These are phyloP conservation scores for Lactarius pseudohatsudake DNA, from an alignment of 768 basidiomycete species.

Conservation along the genomic window DNA sequence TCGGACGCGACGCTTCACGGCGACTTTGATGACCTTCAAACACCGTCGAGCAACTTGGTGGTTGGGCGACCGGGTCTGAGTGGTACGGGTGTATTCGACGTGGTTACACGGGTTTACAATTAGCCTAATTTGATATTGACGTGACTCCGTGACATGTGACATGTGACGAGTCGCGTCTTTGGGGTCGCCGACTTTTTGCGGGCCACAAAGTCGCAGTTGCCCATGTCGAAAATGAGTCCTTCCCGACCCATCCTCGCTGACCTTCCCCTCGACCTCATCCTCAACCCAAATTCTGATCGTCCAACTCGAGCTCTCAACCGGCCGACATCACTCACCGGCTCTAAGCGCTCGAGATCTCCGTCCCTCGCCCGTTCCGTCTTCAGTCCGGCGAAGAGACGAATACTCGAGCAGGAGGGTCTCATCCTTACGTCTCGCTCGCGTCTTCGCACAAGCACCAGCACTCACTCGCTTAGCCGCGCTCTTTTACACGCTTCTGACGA, in stretches of 20 bases:
- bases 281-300: conserved; percentile 5
- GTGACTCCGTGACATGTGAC: conserved; percentile 12
- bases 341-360: conserved; percentile 29
- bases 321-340: conserved; percentile 4
- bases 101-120: conserved; percentile 53
- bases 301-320: conserved; percentile 1
- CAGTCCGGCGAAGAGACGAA: conserved; percentile 30
- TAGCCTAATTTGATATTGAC: neutral
- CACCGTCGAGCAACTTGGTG: conserved; percentile 91
- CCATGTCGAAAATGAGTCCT: conserved; percentile 15
- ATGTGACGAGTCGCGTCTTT: conserved; percentile 25
- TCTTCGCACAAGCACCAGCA: conserved; percentile 5
- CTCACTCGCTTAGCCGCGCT: neutral
- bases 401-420: conserved; percentile 29
- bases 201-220: neutral
- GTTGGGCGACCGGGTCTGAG: conserved; percentile 80
- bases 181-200: conserved; percentile 1
- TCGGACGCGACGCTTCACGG: conserved; percentile 91
- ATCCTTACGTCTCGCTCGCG: conserved; percentile 21
- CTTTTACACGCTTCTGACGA: conserved; percentile 13
- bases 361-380: conserved; percentile 20
- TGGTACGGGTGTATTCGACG: conserved; percentile 96
- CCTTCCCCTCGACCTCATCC: conserved; percentile 26
- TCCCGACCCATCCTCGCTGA: conserved; percentile 23
- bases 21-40: conserved; percentile 90